Percentiles rank a stretch among this genome's conserved stretches.
These are phyloP conservation scores for Allium fistulosum DNA, from an alignment of 106 monocot genomes.

Conservation along the genomic window DNA sequence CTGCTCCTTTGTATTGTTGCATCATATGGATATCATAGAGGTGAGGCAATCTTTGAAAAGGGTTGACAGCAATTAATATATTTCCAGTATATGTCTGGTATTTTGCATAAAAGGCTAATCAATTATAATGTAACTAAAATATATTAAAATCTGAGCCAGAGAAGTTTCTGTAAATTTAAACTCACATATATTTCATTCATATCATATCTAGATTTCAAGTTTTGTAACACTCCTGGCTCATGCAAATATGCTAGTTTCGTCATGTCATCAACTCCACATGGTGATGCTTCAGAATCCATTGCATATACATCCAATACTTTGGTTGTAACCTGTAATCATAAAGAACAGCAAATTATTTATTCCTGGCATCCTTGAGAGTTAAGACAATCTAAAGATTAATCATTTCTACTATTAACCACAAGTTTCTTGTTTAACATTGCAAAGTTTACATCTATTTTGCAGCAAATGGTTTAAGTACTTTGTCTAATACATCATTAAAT, in stretches of 20 bases:
- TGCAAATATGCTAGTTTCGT: conserved; percentile 18
- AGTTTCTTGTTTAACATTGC: no score
- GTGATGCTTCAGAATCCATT: conserved; percentile 12
- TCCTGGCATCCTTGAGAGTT: no score
- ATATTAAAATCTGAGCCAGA: background rate
- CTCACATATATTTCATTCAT: conserved; percentile 20
- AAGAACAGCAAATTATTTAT: background rate
- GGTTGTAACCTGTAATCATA: conserved; percentile 3
- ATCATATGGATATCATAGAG: conserved; percentile 70
- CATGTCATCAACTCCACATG: conserved; percentile 18
- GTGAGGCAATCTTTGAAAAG: conserved; percentile 58
- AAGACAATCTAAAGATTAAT: no score
- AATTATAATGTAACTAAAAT: background rate
- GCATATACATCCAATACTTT: conserved; percentile 11
- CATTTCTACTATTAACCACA: no score
- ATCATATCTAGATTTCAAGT: conserved; percentile 15
- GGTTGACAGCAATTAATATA: conserved; percentile 71
- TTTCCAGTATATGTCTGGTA: conserved; percentile 56
- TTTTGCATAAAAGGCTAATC: no score
- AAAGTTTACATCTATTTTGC: no score
- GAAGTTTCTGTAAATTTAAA: background rate
- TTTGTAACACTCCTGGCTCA: conserved; percentile 18
- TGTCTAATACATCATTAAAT: no score
- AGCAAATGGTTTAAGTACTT: no score
- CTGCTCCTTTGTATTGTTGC: conserved; percentile 61